phyloP scores from a whole-genome alignment of 148 eudicot genomes.

The Rhododendron ferrugineum region DNA sequence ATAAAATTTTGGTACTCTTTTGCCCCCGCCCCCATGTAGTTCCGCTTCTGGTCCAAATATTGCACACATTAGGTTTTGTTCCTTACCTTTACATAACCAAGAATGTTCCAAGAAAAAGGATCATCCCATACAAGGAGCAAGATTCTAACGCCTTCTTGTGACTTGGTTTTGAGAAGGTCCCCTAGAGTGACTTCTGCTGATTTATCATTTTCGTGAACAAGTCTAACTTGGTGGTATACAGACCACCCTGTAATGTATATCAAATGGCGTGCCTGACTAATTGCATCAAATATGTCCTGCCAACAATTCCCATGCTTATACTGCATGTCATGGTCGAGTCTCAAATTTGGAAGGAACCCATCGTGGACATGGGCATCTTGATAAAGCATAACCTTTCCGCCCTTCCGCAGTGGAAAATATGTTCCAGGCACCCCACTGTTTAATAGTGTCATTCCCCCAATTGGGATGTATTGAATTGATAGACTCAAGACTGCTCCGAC shows the following conservation, averaged over 20 bases:
- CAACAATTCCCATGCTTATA: slow-evolving; percentile 77
- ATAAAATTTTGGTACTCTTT: not conserved
- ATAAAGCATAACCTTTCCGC: slow-evolving; percentile 73
- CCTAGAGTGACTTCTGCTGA: slow-evolving; percentile 43
- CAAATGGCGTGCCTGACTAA: slow-evolving; percentile 60
- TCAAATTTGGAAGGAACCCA: slow-evolving; percentile 53
- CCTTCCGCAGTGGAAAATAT: slow-evolving; percentile 72
- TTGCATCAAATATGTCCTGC: slow-evolving; percentile 72
- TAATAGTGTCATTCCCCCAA: slow-evolving; percentile 41
- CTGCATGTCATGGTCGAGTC: slow-evolving; percentile 41
- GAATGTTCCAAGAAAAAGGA: slow-evolving; percentile 67
- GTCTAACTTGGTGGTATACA: slow-evolving; percentile 54
- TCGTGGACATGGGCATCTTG: slow-evolving; percentile 85
- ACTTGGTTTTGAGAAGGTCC: slow-evolving; percentile 63
- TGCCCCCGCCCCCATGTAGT: not conserved
- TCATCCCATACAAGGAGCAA: slow-evolving; percentile 91
- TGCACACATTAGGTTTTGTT: not conserved
- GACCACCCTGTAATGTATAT: slow-evolving; percentile 95
- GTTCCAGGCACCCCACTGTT: slow-evolving; percentile 71
- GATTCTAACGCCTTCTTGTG: slow-evolving; percentile 87
- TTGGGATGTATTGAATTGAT: slow-evolving; percentile 60
- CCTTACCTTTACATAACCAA: slow-evolving; percentile 54
- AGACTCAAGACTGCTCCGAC: slow-evolving; percentile 50
- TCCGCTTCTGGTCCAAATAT: not conserved
- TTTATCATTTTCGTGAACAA: slow-evolving; percentile 48